These are phyloP conservation scores for Fraxinus americana DNA, from an alignment of 257 asterid genomes.

Conservation along the genomic window DNA sequence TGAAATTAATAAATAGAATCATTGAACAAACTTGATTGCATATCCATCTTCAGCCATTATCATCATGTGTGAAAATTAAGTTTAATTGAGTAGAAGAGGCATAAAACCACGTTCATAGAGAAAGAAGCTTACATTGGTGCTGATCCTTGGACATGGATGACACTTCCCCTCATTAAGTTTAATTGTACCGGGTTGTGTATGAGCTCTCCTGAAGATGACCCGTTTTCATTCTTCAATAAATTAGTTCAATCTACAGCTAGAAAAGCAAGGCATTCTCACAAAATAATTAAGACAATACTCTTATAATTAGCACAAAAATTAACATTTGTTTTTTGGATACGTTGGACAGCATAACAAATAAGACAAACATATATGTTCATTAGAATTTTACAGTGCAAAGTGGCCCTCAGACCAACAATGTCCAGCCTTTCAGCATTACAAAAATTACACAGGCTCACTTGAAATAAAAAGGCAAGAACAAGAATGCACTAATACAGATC, in stretches of 20 bases:
- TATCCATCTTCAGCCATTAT: no score
- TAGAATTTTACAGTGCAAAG: conserved; percentile 8
- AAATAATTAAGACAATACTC: neutral
- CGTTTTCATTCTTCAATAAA: conserved; percentile 36
- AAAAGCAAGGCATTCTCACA: neutral
- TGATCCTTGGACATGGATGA: no score
- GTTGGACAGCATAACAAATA: neutral
- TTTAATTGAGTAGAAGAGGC: no score
- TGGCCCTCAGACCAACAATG: neutral
- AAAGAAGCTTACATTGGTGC: no score
- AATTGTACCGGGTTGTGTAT: conserved; percentile 97
- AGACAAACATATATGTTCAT: neutral
- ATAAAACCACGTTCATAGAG: no score
- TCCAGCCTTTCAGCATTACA: neutral
- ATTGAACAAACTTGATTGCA: no score
- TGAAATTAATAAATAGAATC: no score
- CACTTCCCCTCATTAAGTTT: conserved; percentile 98
- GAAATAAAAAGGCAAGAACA: neutral
- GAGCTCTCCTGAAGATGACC: conserved; percentile 93
- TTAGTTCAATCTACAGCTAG: conserved; percentile 24
- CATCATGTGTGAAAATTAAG: no score
- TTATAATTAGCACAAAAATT: neutral
- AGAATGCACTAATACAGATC: neutral
- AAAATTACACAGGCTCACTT: neutral
- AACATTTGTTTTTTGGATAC: neutral